Evolutionary conservation across 768 basidiomycete genomes (phyloP), one percentile per base, ranked within the genome.

Genomic region (Termitomyces sp.): DNA sequence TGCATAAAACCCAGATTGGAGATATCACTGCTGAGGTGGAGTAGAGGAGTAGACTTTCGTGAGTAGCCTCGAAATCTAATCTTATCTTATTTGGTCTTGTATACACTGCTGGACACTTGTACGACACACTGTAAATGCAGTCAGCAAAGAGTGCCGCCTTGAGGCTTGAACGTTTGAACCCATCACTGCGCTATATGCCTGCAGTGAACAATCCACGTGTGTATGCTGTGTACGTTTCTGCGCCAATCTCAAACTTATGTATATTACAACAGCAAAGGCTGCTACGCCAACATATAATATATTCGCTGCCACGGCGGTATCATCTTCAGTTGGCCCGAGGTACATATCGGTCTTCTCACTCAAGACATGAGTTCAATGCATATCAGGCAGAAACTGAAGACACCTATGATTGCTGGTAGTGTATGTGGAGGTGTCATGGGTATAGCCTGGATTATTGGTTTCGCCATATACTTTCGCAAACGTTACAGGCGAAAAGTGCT

Each of bases 1-100:
- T 88, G 31, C 86, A 90, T 67, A 89, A 89, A 17, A 64, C 84
- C 56, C 88, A 88, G 69, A 80, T 87, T 25, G 77, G 71, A 52
- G 84, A 83, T 15, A 79, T 77, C 4, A 56, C 59, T 9, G 51
- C 59, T n/a, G 68, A 67, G 38, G 63, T 54, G 17, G 66, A 59
- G 54, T 62, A 68, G 46, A 38, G n/a, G 14, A 17, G 6, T 43
- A 17, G 4, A 17, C 11, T 37, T 37, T 37, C 37, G 12, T 4
- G 25, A 25, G 25, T 25, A 25, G 46, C n/a, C 36, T 38, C n/a
- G 38, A 53, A 31, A 59, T 63, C 52, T 59, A 49, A 59, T 59
- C 53, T 63, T 59, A 51, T 62, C 50, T 54, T 65, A 52, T 51
- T 65, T 62, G 55, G 54, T 32, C 37, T 37, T 65, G 45, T 60